phyloP scores from a whole-genome alignment of 352 stramenopile species.

The Phytophthora pluvialis region DNA sequence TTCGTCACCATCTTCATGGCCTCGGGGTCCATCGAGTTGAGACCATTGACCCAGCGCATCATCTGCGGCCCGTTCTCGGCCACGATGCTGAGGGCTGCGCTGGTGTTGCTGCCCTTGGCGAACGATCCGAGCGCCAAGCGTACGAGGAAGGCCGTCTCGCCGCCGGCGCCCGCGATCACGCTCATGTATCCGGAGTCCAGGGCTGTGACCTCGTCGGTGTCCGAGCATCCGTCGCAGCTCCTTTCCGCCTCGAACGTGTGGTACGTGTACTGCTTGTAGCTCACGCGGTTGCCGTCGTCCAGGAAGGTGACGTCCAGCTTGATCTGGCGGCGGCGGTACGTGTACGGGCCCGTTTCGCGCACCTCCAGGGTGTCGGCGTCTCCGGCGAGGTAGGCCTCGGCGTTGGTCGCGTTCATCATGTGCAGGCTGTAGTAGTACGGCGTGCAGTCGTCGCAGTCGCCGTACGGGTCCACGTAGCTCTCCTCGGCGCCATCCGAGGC shows the following conservation, averaged over 20 bases:
- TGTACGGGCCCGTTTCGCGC: constrained; percentile 66
- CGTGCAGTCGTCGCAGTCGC: constrained; percentile 65
- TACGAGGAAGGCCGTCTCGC: constrained; percentile 62
- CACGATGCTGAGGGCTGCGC: constrained; percentile 38
- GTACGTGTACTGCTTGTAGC: constrained; percentile 76
- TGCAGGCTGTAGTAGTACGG: constrained; percentile 62
- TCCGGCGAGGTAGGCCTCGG: constrained; percentile 50
- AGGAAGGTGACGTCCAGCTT: constrained; percentile 60
- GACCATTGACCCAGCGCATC: constrained; percentile 71
- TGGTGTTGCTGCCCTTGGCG: constrained; percentile 37
- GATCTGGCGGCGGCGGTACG: constrained; percentile 65
- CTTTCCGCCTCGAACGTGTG: constrained; percentile 55
- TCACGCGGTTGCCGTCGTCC: constrained; percentile 52
- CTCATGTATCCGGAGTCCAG: constrained; percentile 75
- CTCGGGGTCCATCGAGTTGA: constrained; percentile 61
- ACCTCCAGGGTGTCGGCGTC: constrained; percentile 59
- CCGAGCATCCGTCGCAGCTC: constrained; percentile 60
- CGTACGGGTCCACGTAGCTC: constrained; percentile 54
- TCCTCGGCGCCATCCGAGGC: constrained; percentile 44
- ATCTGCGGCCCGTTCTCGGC: constrained; percentile 56
- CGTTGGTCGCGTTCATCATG: constrained; percentile 57
- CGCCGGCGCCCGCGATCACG: constrained; percentile 67
- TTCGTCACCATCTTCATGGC: constrained; percentile 49
- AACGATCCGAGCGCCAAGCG: constrained; percentile 61
- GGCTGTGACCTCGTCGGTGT: constrained; percentile 53